These are phyloP conservation scores for Phytophthora ohioensis DNA, from an alignment of 352 stramenopile genomes.

Conservation along the genomic window DNA sequence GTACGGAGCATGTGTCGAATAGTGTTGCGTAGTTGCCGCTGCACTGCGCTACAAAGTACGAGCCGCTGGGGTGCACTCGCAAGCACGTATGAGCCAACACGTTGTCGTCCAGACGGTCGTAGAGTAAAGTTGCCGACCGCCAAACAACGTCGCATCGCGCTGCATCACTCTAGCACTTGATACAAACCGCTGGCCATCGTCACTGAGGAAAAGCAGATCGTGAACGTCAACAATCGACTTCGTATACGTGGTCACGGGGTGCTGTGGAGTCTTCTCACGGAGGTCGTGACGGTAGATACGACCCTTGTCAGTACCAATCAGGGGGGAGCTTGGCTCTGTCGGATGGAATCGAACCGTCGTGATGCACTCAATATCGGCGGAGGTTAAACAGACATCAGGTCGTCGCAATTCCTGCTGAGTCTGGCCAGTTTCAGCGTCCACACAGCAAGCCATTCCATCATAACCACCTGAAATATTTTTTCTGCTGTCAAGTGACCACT, in stretches of 20 bases:
- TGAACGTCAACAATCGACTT: conserved; percentile 59
- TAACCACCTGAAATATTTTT: conserved; percentile 56
- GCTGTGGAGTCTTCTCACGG: conserved; percentile 25
- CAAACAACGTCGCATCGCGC: conserved; percentile 63
- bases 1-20: conserved; percentile 53
- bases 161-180: conserved; percentile 53
- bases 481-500: conserved; percentile 61
- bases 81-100: conserved; percentile 58
- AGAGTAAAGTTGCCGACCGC: conserved; percentile 50
- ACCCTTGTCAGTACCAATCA: conserved; percentile 45
- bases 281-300: conserved; percentile 52
- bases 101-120: conserved; percentile 57
- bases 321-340: conserved; percentile 37
- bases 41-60: conserved; percentile 60
- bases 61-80: conserved; percentile 47
- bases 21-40: conserved; percentile 48
- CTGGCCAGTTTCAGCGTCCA: conserved; percentile 48
- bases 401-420: conserved; percentile 14
- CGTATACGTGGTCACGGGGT: conserved; percentile 17
- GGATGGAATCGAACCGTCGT: conserved; percentile 46
- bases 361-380: conserved; percentile 31
- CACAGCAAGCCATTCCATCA: conserved; percentile 41
- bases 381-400: conserved; percentile 5
- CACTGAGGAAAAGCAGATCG: conserved; percentile 63
- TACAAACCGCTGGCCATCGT: conserved; percentile 45